Evolutionary conservation across 306 rosid genomes (phyloP), one percentile per base, ranked within the genome.

Genomic region (Medicago lupulina): DNA sequence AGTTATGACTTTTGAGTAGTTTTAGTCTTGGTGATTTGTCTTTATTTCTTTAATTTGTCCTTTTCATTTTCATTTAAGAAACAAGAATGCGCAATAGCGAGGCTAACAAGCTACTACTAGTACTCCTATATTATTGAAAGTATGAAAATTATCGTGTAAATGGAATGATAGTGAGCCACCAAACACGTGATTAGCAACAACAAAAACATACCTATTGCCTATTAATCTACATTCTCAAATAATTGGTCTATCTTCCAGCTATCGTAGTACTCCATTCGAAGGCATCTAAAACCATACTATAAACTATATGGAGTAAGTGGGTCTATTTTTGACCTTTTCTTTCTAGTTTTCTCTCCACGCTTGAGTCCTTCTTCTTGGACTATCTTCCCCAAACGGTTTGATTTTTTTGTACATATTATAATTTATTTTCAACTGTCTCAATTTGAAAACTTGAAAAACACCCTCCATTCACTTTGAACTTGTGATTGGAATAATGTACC

Each of bases 401-500:
- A 62, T 62, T 31, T 40, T 55, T 55, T 55, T 39, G 74, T 70
- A 76, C 78, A 70, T n/a, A 23, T 23, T 54, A n/a, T n/a, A n/a
- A n/a, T n/a, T n/a, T n/a, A 76, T 72, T 83, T 83, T 79, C 81
- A 31, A 13, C 55, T 46, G 15, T 58, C 60, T 65, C 47, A 70
- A 68, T 76, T 79, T 81, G 64, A 78, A 80, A 73, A 43, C 78
- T 83, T 82, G 62, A 75, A 67, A 28, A 80, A 72, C 28, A 18
- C 51, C 64, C 23, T 23, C 62, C 60, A 46, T 64, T 79, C 84
- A 79, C 70, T 83, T 83, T 59, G 58, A 75, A 19, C 67, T 75
- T 80, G 79, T 84, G 89, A 86, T 43, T 16, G 57, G 82, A 67
- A 83, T 70, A 70, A 71, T 79, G 82, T 17, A 54, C 75, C 71